These are phyloP conservation scores for Hemerocallis citrina DNA, from an alignment of 106 monocot genomes.

Conservation along the genomic window DNA sequence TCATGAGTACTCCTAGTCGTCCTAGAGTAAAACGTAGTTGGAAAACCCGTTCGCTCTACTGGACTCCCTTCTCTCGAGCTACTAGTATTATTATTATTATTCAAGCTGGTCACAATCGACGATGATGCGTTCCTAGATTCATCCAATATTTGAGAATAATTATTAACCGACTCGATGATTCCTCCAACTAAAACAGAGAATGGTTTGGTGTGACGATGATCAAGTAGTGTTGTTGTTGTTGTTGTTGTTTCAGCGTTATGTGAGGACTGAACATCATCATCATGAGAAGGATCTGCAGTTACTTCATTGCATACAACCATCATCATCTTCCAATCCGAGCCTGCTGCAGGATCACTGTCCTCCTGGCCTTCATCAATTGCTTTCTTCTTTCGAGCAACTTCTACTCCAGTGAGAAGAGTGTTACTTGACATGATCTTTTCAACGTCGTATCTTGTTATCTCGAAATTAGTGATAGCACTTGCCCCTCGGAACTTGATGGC, in stretches of 20 bases:
- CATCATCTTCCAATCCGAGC: neutral
- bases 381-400: constrained; percentile 48
- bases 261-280: neutral
- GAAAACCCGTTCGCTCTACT: constrained; percentile 36
- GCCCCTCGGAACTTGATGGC: constrained; percentile 89
- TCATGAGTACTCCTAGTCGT: too few species aligned
- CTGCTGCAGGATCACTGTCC: constrained; percentile 5
- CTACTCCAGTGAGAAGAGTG: constrained; percentile 60
- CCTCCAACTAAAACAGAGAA: neutral
- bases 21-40: constrained; percentile 57
- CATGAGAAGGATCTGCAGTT: too few species aligned
- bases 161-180: neutral
- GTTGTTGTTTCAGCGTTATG: neutral
- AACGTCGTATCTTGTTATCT: constrained; percentile 83
- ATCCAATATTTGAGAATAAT: neutral
- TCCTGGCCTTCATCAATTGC: constrained; percentile 21
- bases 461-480: constrained; percentile 88
- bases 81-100: too few species aligned
- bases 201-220: neutral
- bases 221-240: too few species aligned
- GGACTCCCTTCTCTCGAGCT: constrained; percentile 71
- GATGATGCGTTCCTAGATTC: constrained; percentile 23
- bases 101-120: constrained; percentile 39
- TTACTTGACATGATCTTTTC: constrained; percentile 70
- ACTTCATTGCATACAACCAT: too few species aligned